Base-by-base conservation (phyloP, 352 stramenopile genomes). In the Phytopythium delawarense region DNA sequence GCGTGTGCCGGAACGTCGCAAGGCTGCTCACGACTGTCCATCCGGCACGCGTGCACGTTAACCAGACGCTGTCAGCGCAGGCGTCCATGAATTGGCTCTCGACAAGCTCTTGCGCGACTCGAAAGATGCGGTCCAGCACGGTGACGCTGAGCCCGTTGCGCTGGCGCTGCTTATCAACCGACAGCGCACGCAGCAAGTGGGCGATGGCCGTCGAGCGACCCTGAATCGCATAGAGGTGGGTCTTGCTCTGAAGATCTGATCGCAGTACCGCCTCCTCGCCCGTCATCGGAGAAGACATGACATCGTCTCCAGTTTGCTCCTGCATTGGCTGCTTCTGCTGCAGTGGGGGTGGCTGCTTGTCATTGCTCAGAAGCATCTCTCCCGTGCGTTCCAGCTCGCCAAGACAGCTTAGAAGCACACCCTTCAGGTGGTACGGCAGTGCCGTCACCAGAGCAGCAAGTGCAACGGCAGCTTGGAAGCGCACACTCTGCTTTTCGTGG, bases 11-110 rank as follows among this genome's bases (percentile, higher is more conserved):
- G 46, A 94, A 74, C 0, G 80, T 69, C 4, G 91, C 75, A 13
- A 96, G 61, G 61, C 80, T 91, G 32, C 84, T 73, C 9, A 93
- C 63, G n/a, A 96, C 49, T 7, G 73, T 87, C 87, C 87, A 96
- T 18, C 87, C 87, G 53, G 83, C 87, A 18, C 87, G 85, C 7
- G 87, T 96, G 59, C 85, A 96, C 13, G 87, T 96, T 37, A 96
- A 68, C 87, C 87, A 96, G 35, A 94, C 81, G 57, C 85, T 92
- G 62, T 96, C 87, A 4, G 73, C 69, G 60, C 80, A 92, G 25
- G 81, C 75, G 61, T 86, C 81, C 23, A 85, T 65, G 55, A 92
- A 94, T 60, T 96, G 87, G 49, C 80, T 92, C 48, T 88, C 81
- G 12, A 96, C 69, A 42, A 96, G 77, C 50, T 80, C 70, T 56